A percentile compares a stretch with the other conserved stretches of the same genome.
phyloP scores from a whole-genome alignment of 148 eudicot species.

The Chenopodium suecicum region DNA sequence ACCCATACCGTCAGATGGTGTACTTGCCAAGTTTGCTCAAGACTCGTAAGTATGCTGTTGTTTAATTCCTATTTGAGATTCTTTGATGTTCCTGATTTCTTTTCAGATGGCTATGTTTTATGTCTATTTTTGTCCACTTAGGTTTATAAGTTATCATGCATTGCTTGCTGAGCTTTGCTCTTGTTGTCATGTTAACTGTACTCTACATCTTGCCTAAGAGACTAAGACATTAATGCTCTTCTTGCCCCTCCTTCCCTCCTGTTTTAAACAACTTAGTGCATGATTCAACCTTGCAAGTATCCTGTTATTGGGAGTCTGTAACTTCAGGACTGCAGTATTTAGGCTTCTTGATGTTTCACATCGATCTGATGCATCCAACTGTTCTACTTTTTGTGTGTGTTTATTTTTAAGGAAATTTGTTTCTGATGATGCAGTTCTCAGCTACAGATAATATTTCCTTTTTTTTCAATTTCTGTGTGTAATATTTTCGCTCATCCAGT shows the following conservation, averaged over 20 bases:
- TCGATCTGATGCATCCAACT: neutral
- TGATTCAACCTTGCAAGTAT: neutral
- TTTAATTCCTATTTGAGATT: neutral
- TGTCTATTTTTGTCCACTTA: neutral
- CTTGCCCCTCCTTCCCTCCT: neutral
- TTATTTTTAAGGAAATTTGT: neutral
- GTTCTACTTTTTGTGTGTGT: neutral
- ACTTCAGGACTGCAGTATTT: neutral
- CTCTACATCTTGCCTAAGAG: neutral
- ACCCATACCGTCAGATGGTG: constrained; percentile 72
- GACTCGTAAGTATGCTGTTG: constrained; percentile 63
- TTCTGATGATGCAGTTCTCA: neutral
- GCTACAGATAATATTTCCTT: neutral
- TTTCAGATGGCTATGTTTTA: neutral
- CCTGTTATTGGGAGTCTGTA: neutral
- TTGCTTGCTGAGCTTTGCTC: neutral
- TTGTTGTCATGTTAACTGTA: constrained; percentile 1
- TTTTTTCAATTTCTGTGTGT: neutral
- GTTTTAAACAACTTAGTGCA: neutral
- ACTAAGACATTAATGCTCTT: neutral
- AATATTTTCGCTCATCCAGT: constrained; percentile 39
- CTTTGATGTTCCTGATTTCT: neutral
- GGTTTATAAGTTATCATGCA: neutral
- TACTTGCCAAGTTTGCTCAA: constrained; percentile 55
- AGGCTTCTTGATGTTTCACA: neutral